phyloP scores from a whole-genome alignment of 2,329 filamentous ascomycete species.

The Chaetomium olivaceum region DNA sequence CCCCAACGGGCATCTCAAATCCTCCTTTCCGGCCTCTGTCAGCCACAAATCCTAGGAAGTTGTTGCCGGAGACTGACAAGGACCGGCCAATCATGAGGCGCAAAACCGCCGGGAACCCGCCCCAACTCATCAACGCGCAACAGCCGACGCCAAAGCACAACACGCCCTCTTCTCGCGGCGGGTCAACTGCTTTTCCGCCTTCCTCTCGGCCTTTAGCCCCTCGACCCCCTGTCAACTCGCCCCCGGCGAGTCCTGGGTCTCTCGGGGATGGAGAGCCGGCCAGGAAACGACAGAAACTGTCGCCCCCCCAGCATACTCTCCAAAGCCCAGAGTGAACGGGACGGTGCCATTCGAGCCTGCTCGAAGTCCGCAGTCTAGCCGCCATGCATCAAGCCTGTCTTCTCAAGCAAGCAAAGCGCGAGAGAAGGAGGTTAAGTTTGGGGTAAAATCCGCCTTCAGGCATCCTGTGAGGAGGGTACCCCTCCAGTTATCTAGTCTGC shows the following conservation, averaged over 20 bases:
- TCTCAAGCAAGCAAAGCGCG: constrained; percentile 4
- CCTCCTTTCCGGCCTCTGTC: neutral
- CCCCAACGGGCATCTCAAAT: neutral
- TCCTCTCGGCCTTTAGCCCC: constrained; percentile 5
- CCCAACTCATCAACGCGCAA: constrained; percentile 11
- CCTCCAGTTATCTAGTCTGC: constrained; percentile 5
- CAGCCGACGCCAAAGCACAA: constrained; percentile 19
- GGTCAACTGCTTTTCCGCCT: constrained; percentile 6
- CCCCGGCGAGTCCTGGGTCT: constrained; percentile 19
- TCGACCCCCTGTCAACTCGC: constrained; percentile 19
- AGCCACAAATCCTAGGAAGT: constrained; percentile 21
- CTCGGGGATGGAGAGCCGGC: constrained; percentile 19
- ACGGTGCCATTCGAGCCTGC: neutral
- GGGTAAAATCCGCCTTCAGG: neutral
- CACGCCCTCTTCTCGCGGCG: constrained; percentile 15
- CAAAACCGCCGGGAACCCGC: constrained; percentile 24
- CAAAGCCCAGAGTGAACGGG: constrained; percentile 15
- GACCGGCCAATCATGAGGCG: constrained; percentile 24
- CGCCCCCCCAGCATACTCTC: constrained; percentile 11
- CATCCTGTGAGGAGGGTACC: constrained; percentile 16
- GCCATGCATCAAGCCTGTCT: neutral
- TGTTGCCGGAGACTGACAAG: constrained; percentile 21
- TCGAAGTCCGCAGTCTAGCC: neutral
- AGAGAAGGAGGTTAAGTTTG: neutral
- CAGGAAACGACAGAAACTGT: constrained; percentile 24